Conservation (phyloP, 177 flowering plant species). For the Vitis hybrid region DNA sequence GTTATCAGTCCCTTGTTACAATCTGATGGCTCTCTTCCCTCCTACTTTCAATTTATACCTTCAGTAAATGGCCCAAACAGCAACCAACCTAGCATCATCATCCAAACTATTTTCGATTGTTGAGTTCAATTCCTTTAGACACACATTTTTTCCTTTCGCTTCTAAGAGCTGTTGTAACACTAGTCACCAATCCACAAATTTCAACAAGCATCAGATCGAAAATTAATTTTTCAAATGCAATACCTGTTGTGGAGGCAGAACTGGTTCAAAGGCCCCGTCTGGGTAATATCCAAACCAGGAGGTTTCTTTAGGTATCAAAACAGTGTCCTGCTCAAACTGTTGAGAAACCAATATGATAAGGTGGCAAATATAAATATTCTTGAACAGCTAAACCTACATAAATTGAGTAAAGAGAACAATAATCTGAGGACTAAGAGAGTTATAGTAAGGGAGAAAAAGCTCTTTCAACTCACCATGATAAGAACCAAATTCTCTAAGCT, state of each 20-base stretch:
- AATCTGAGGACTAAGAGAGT: background rate
- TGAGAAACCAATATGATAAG: constrained; percentile 1
- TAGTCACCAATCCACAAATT: too few relatives aligned
- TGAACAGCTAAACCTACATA: background rate
- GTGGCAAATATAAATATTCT: background rate
- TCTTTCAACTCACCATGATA: constrained; percentile 67
- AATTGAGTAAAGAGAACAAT: background rate
- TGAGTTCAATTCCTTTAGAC: too few relatives aligned
- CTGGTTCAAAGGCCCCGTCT: constrained; percentile 71
- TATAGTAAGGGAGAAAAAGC: background rate
- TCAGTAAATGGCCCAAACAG: too few relatives aligned
- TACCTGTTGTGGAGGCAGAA: constrained; percentile 74
- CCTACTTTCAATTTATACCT: too few relatives aligned
- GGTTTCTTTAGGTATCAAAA: constrained; percentile 87
- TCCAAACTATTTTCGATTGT: too few relatives aligned
- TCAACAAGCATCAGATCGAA: background rate
- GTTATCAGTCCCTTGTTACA: too few relatives aligned
- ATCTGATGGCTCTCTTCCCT: too few relatives aligned
- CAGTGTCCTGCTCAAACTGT: constrained; percentile 87
- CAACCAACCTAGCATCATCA: too few relatives aligned
- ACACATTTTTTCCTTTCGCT: too few relatives aligned
- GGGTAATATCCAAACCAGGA: constrained; percentile 98
- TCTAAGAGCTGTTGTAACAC: too few relatives aligned
- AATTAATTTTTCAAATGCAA: background rate
- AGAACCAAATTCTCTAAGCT: constrained; percentile 86